Evolutionary conservation across 2,329 filamentous ascomycete species (phyloP), one percentile per base, ranked within the genome.

Genomic region (Botryotinia convoluta): DNA sequence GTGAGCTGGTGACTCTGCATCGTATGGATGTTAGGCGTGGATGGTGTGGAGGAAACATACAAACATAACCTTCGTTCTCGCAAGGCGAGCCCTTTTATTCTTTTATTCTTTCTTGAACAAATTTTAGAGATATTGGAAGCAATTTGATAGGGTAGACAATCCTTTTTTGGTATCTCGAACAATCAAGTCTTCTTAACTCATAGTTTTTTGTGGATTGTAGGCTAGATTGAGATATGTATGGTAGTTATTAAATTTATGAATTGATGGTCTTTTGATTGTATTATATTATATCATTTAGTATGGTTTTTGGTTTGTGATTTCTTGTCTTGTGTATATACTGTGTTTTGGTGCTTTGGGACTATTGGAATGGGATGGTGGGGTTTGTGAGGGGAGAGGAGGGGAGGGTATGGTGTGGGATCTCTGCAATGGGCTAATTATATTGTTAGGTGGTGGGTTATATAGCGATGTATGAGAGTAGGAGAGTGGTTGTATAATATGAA

Each of bases 61-160:
- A 29, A 22, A 42, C 48, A 57, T 37, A 29, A 57, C 14, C 0
- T 68, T 68, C 65, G 9, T 68, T 68, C 65, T 68, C 48, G 48
- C 65, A 32, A 68, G 65, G 16, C 65, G 65, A 68, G 65, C 65
- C 65, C 48, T 37, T 54, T 68, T 37, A 29, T 48, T 51, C 26
- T 4, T 51, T 54, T 26, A 26, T 65, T 29, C 4, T 29, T 57
- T 42, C 35, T 6, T 68, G 65, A 32, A 57, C 35, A 68, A 54
- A 44, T 12, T 44, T 68, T 67, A 35, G 62, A 35, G 62, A 18
- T 42, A 16, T 32, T 42, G 48, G 18, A 44, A 39, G 45, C 44
- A 29, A 39, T 65, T 65, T 48, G 22, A 20, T 48, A 32, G n/a
- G 63, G 14, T 37, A 65, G 44, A 65, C 6, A 32, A 20, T 44